These are phyloP conservation scores for Suillus spraguei DNA, from an alignment of 768 basidiomycete genomes.

Conservation along the genomic window DNA sequence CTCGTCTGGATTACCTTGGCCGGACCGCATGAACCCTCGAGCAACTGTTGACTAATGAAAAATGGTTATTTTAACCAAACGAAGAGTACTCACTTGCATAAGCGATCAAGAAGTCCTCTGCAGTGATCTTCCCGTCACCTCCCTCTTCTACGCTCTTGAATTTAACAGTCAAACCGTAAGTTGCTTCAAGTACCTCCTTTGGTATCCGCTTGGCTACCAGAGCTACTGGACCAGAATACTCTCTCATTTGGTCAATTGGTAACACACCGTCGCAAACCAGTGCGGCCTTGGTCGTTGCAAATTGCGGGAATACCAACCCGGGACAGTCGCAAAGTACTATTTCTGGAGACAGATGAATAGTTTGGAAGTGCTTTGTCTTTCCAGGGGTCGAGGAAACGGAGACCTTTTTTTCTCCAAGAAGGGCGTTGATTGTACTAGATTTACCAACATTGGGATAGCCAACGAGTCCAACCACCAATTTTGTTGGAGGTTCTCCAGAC, in stretches of 20 bases:
- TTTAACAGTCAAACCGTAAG: conserved; percentile 83
- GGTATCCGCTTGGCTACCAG: conserved; percentile 82
- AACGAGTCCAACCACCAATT: conserved; percentile 85
- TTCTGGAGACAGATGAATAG: conserved; percentile 87
- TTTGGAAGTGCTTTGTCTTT: conserved; percentile 99
- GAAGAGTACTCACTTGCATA: conserved; percentile 80
- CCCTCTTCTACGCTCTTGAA: conserved; percentile 73
- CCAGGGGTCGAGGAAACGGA: conserved; percentile 98
- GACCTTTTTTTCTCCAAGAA: conserved; percentile 96
- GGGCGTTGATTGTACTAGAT: conserved; percentile 95
- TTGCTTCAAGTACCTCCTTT: conserved; percentile 81
- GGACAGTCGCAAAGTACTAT: conserved; percentile 96
- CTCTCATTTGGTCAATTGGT: conserved; percentile 96
- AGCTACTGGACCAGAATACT: conserved; percentile 83
- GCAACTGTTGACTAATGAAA: conserved; percentile 62
- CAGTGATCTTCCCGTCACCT: conserved; percentile 72
- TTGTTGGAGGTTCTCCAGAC: conserved; percentile 58
- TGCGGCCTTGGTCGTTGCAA: conserved; percentile 95
- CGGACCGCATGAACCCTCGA: conserved; percentile 88
- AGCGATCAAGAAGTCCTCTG: conserved; percentile 81
- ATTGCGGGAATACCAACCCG: conserved; percentile 97
- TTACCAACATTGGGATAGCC: conserved; percentile 99
- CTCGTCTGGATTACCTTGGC: conserved; percentile 97
- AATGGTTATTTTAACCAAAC: conserved; percentile 14
- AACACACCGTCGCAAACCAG: conserved; percentile 96